Conservation (phyloP, 75 land plant species). For the Sequoiadendron giganteum region DNA sequence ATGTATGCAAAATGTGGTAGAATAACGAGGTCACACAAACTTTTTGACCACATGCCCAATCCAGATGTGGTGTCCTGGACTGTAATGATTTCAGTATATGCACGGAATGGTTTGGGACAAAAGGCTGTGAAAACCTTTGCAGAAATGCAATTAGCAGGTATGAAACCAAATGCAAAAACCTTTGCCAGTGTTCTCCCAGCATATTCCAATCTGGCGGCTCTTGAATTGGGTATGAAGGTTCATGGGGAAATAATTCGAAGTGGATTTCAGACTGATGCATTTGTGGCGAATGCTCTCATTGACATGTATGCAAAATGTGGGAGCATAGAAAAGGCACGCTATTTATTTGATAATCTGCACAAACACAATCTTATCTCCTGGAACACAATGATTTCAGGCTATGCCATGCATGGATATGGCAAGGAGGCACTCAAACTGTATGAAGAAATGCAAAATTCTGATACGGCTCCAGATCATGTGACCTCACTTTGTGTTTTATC, state of each 20-base stretch:
- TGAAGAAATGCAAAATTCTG: conserved; percentile 8
- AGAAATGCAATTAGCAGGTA: conserved; percentile 7
- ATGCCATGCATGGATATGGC: conserved; percentile 22
- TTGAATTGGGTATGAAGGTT: conserved; percentile 9
- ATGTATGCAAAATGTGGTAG: conserved; percentile 15
- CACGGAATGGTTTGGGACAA: neutral
- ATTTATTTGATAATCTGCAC: conserved; percentile 15
- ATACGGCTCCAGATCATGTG: conserved; percentile 17
- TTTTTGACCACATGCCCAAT: conserved; percentile 9
- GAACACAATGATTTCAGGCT: conserved; percentile 22
- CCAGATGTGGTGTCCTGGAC: conserved; percentile 17
- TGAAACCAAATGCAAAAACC: neutral
- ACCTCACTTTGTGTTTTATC: conserved; percentile 24
- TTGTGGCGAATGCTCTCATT: conserved; percentile 16
- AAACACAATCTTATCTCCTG: conserved; percentile 18
- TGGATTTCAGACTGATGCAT: conserved; percentile 8
- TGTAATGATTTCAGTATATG: conserved; percentile 13
- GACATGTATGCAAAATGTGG: conserved; percentile 28
- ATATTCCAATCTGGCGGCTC: conserved; percentile 11
- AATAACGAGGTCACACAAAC: neutral
- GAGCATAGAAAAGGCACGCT: conserved; percentile 15
- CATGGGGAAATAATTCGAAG: conserved; percentile 1
- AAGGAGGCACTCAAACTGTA: conserved; percentile 12
- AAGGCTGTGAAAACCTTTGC: conserved; percentile 6
- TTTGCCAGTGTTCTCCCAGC: conserved; percentile 10